These are phyloP conservation scores for Catenaria anguillulae DNA, from an alignment of 371 early-diverging fungal species.

Conservation along the genomic window DNA sequence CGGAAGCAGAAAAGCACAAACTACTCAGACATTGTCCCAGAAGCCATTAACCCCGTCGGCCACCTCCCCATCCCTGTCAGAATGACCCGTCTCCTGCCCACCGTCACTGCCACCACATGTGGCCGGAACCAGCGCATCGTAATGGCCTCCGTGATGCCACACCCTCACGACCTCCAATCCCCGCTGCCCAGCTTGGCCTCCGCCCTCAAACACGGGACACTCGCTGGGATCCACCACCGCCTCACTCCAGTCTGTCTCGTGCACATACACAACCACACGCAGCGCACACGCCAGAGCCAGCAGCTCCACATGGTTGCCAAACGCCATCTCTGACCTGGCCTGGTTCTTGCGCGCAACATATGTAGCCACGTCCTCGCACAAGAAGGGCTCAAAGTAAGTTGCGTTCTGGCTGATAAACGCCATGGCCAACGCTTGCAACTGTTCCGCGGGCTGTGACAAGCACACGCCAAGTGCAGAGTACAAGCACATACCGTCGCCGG, in stretches of 20 bases:
- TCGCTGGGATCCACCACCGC: not conserved
- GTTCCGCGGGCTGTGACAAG: not conserved
- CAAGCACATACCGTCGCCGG: not conserved
- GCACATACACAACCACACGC: not conserved
- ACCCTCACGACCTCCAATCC: not conserved
- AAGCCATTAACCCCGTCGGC: no score
- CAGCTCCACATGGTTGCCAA: constrained; percentile 3
- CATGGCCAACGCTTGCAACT: not conserved
- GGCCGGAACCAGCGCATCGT: not conserved
- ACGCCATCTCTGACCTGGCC: not conserved
- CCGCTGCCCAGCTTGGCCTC: no score
- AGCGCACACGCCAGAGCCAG: not conserved
- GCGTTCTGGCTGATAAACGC: not conserved
- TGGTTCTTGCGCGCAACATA: not conserved
- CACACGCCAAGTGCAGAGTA: not conserved
- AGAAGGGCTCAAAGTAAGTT: not conserved
- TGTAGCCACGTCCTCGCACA: not conserved
- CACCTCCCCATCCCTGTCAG: no score
- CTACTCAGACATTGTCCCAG: no score
- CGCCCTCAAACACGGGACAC: not conserved
- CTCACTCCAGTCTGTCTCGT: not conserved
- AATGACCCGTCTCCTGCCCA: no score
- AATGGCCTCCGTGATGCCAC: not conserved
- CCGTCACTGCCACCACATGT: no score
- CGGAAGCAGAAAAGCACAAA: no score